A percentile compares a stretch with the other conserved stretches of the same genome.
phyloP scores from a whole-genome alignment of 1,284 basidiomycete genomes.

The Thecaphora frezii region DNA sequence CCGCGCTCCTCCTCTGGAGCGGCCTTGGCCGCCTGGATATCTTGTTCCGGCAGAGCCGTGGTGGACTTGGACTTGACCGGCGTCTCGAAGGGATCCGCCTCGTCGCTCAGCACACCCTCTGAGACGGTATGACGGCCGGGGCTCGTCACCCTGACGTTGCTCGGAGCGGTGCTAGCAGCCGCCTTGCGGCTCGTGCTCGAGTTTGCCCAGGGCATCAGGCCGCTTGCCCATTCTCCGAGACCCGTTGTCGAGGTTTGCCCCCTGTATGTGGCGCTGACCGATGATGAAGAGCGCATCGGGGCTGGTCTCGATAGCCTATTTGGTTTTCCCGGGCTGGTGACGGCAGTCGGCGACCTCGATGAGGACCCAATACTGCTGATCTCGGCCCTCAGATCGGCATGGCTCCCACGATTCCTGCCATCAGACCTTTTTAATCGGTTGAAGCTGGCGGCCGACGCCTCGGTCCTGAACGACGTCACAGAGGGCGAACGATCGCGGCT shows the following conservation, averaged over 20 bases:
- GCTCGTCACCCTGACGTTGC: slow-evolving; percentile 37
- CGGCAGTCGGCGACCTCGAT: not conserved
- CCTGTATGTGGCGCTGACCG: not conserved
- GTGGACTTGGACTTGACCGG: slow-evolving; percentile 1
- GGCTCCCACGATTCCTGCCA: not conserved
- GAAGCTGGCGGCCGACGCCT: not conserved
- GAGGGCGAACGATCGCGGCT: not conserved
- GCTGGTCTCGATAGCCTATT: not conserved
- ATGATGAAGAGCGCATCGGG: not conserved
- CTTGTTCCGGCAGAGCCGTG: slow-evolving; percentile 1
- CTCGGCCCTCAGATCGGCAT: not conserved
- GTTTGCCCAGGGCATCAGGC: slow-evolving; percentile 34
- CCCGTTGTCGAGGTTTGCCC: slow-evolving; percentile 1
- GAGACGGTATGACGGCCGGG: slow-evolving; percentile 18
- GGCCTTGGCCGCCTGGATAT: not conserved
- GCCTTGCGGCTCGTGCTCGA: slow-evolving; percentile 27
- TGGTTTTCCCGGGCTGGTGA: not conserved
- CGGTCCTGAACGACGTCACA: not conserved
- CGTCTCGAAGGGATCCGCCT: slow-evolving; percentile 2
- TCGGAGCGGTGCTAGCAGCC: slow-evolving; percentile 26
- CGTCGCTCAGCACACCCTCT: slow-evolving; percentile 1
- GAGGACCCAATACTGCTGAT: not conserved
- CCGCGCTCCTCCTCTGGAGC: slow-evolving; percentile 1
- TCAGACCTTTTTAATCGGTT: not conserved
- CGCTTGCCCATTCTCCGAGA: slow-evolving; percentile 41